phyloP scores from a whole-genome alignment of 345 rosid species.

The Bretschneidera sinensis region DNA sequence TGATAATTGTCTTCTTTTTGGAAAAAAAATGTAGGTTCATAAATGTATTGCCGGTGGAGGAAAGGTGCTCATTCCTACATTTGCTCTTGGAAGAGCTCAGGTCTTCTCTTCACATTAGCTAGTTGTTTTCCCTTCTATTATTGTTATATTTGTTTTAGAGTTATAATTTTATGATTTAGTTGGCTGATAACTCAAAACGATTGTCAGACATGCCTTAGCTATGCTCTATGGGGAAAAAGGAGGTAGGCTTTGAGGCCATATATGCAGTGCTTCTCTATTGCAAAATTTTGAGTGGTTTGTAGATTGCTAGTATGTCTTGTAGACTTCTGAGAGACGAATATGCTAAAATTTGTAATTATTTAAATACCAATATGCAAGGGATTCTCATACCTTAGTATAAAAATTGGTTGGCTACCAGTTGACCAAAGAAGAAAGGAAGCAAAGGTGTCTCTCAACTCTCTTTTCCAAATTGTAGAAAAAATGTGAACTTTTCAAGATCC shows the following conservation, averaged over 20 bases:
- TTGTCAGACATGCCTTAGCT: neutral
- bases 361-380: no score
- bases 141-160: neutral
- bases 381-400: no score
- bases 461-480: no score
- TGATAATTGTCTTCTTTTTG: slow-evolving; percentile 11
- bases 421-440: no score
- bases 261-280: neutral
- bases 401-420: no score
- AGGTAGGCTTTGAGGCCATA: neutral
- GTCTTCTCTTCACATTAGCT: slow-evolving; percentile 26
- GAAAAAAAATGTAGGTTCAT: slow-evolving; percentile 60
- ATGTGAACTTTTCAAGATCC: no score
- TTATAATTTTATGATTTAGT: neutral
- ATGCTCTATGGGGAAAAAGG: neutral
- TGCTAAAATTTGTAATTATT: no score
- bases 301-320: neutral
- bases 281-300: neutral
- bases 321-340: no score
- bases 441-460: no score
- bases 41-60: slow-evolving; percentile 89
- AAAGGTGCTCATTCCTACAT: slow-evolving; percentile 93
- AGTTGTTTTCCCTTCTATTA: neutral
- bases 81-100: slow-evolving; percentile 99
- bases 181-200: neutral